Base-by-base conservation (phyloP, 441 rosid genomes). In the Corymbia calophylla region DNA sequence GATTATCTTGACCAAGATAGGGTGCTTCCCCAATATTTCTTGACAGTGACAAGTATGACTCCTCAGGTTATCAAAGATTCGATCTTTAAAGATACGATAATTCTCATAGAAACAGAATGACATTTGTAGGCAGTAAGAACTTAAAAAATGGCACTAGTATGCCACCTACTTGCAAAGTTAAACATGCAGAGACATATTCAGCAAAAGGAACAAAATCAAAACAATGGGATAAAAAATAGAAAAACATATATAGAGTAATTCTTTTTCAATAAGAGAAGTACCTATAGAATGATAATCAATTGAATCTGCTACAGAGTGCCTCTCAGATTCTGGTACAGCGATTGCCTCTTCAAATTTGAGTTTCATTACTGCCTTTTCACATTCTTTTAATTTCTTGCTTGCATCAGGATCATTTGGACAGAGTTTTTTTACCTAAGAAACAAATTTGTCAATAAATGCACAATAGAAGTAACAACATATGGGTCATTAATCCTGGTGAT, bases 321-420 rank as follows among this genome's bases (percentile, higher is more conserved):
- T 96, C 92, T 94, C 95, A 87, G 97, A 93, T 85, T 92, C 95
- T 0, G 99, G 99, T 89, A 91, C 94, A 87, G 99, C 91, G 89
- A 98, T 98, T 55, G 99, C 99, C 92, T 97, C 99, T 93, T 97
- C 99, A 92, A 98, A 98, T 93, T 96, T 98, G 86, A 96, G 93
- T 91, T 97, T 98, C 98, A 93, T 95, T 66, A 96, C 99, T 23
- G 99, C 99, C 93, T 97, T 98, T 92, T 97, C 99, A 88, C 99
- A 98, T 90, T 97, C 99, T 92, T 92, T 97, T 87, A 97, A 91
- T 94, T 97, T 98, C 94, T 95, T 95, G 86, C 96, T 87, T 87
- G 99, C 99, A 91, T 98, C 99, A 39, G 97, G 99, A 94, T 97
- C 99, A 93, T 96, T 97, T 82, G 99, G 99, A 93, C 91, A 88